Percentiles rank a stretch among this genome's conserved stretches.
Conservation (phyloP, 2,329 filamentous ascomycete species). For the Talaromyces sp. region DNA sequence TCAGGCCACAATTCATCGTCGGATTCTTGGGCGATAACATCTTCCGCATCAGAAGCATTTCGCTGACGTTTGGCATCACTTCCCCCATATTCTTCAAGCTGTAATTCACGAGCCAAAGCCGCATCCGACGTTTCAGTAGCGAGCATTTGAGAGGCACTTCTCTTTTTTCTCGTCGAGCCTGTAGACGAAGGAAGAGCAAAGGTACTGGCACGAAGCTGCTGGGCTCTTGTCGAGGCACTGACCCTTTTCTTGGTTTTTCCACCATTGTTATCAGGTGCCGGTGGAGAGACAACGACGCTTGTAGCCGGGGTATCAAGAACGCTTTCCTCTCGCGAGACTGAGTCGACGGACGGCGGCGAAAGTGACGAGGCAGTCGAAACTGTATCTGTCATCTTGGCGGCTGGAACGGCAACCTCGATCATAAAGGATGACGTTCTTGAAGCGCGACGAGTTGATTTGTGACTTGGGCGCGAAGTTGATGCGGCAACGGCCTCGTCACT, state of each 20-base stretch:
- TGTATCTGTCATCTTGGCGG: constrained; percentile 25
- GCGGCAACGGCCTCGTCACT: constrained; percentile 10
- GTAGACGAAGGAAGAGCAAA: constrained; percentile 42
- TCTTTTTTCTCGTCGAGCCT: constrained; percentile 40
- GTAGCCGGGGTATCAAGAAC: constrained; percentile 62
- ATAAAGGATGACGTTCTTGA: constrained; percentile 7
- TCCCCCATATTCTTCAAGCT: constrained; percentile 52
- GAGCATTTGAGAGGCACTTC: constrained; percentile 42
- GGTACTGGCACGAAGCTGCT: constrained; percentile 49
- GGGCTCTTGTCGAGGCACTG: constrained; percentile 47
- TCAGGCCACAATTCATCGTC: constrained; percentile 12
- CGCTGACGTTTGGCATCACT: constrained; percentile 38
- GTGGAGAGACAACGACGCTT: constrained; percentile 56
- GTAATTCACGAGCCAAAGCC: constrained; percentile 55
- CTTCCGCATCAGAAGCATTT: constrained; percentile 20
- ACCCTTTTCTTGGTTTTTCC: constrained; percentile 29
- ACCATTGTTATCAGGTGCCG: constrained; percentile 36
- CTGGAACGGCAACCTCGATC: constrained; percentile 33
- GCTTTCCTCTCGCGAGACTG: constrained; percentile 42
- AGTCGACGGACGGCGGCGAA: constrained; percentile 40
- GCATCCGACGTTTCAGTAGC: constrained; percentile 43
- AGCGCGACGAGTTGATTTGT: constrained; percentile 3
- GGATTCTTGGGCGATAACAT: constrained; percentile 25
- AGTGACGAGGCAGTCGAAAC: constrained; percentile 31
- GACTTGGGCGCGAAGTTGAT: background rate